Conservation (phyloP, 305 asterid species). For the Fraxinus nigra region DNA sequence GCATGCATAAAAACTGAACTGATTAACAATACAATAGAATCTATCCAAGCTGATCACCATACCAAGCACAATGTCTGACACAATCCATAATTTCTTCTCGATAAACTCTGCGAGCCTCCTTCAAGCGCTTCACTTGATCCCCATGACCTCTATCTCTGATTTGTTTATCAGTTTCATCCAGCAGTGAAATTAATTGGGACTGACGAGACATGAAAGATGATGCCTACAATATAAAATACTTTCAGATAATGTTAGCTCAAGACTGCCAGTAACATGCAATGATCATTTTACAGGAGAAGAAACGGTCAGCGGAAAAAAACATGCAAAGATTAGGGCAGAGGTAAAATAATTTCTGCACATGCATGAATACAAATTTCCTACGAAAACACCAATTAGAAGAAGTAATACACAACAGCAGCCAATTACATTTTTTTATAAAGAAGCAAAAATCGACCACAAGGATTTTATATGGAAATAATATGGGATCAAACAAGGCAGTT, state of each 20-base stretch:
- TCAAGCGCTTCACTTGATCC: conserved; percentile 77
- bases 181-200: conserved; percentile 62
- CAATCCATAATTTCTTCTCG: conserved; percentile 91
- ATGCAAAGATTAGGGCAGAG: not conserved
- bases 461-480: not conserved
- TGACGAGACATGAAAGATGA: conserved; percentile 83
- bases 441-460: not conserved
- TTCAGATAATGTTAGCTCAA: conserved; percentile 1
- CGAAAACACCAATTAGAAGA: not conserved
- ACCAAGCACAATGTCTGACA: conserved; percentile 96
- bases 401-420: not conserved
- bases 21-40: not conserved
- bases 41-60: conserved; percentile 19
- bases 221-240: conserved; percentile 45
- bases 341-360: not conserved
- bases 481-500: not conserved
- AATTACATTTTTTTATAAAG: not conserved
- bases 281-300: not conserved
- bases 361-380: not conserved
- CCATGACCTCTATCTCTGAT: conserved; percentile 61
- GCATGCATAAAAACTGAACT: not conserved
- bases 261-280: not conserved
- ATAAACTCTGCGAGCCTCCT: conserved; percentile 75
- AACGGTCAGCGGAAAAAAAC: not conserved
- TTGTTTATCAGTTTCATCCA: conserved; percentile 94